Evolutionary conservation across 352 stramenopile species (phyloP), one percentile per base, ranked within the genome.

Genomic region (Saprolegnia diclina): DNA sequence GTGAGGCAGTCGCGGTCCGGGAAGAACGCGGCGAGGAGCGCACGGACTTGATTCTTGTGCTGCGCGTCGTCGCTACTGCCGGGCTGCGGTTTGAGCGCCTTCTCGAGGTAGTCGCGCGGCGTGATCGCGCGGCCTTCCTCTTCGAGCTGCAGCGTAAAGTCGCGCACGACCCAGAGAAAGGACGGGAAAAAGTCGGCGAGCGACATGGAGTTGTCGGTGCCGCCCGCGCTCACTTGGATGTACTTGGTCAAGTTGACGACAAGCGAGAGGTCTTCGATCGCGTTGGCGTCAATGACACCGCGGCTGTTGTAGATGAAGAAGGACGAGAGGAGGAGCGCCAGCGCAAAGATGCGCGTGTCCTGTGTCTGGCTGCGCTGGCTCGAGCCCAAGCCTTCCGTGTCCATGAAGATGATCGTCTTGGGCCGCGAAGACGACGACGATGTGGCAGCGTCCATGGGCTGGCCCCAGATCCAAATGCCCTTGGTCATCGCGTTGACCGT

Each of bases 261-360:
- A 9, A 97, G 85, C 67, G 90, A 95, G 24, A 97, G 73, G 57
- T 95, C 85, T 54, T 94, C 87, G 64, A 97, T 92, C 5, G 90
- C 89, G 37, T 91, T 93, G 29, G 78, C 80, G 75, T 97, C 90
- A 64, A 97, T 96, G 0, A 94, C 86, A 18, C 90, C 90, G 21
- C 85, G 84, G 53, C 80, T 92, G 76, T 97, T 97, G 83, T 96
- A 97, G 59, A 97, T 85, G 63, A 97, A 96, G 53, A 82, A 86
- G 26, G 87, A 92, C 24, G 82, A 81, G 45, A 97, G 76, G 19
- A 97, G 74, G 71, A 96, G 69, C 38, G 87, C 87, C 6, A 97
- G 74, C 38, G 89, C 84, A 70, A 97, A 97, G 73, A 97, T 94
- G 65, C 88, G 85, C 65, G 85, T 91, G 76, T 97, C 90, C 65